phyloP scores from a whole-genome alignment of 2,329 filamentous ascomycete species.

The Talaromyces albobiverticillius region DNA sequence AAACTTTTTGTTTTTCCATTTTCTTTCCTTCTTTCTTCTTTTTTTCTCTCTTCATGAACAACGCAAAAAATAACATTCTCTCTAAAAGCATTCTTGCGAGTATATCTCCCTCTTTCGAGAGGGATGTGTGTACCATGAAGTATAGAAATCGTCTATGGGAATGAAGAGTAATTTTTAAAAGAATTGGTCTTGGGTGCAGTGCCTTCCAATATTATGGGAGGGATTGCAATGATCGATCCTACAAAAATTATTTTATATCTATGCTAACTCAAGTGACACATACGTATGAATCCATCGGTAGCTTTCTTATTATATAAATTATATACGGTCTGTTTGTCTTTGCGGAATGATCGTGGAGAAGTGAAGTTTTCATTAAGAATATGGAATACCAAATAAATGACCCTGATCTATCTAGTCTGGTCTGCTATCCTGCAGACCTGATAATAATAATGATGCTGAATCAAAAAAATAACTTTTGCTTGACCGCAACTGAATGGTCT shows the following conservation, averaged over 20 bases:
- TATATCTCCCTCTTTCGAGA: constrained; percentile 31
- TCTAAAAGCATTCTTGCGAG: constrained; percentile 57
- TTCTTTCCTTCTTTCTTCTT: constrained; percentile 20
- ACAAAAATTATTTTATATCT: constrained; percentile 36
- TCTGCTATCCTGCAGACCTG: neutral
- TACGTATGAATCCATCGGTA: too few species aligned
- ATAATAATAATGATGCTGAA: constrained; percentile 4
- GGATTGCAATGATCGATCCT: constrained; percentile 60
- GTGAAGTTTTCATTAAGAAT: neutral
- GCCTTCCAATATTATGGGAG: constrained; percentile 50
- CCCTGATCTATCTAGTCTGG: constrained; percentile 4
- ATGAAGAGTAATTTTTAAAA: constrained; percentile 48
- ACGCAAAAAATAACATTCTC: constrained; percentile 56
- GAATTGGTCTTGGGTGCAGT: constrained; percentile 59
- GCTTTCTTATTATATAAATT: too few species aligned
- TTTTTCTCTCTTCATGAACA: constrained; percentile 51
- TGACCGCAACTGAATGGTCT: neutral
- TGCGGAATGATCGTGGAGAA: too few species aligned
- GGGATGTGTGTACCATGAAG: constrained; percentile 47
- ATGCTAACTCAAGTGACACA: too few species aligned
- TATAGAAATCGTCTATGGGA: constrained; percentile 58
- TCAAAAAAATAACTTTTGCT: neutral
- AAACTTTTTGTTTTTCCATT: neutral
- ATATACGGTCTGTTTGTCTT: neutral
- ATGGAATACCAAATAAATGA: neutral